A percentile compares a stretch with the other conserved stretches of the same genome.
Evolutionary conservation across 2,329 filamentous ascomycete genomes (phyloP).

Genomic region (Fusarium fracticaudum): DNA sequence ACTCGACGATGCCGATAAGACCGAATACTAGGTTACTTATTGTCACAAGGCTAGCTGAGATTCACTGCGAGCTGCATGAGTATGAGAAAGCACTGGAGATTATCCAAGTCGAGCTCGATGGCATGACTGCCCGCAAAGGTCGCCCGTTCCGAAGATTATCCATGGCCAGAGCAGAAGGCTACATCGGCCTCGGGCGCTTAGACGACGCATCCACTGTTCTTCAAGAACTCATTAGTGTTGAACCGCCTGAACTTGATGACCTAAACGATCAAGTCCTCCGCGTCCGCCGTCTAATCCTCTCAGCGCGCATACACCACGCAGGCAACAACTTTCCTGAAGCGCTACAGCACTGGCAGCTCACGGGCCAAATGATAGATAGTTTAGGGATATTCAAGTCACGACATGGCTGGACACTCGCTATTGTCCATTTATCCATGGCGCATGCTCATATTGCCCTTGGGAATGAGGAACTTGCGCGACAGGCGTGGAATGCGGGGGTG

Average conservation of each 20-base stretch:
- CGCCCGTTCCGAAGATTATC: slow-evolving; percentile 40
- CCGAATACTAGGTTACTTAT: slow-evolving; percentile 41
- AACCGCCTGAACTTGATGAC: slow-evolving; percentile 42
- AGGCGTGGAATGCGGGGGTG: slow-evolving; percentile 40
- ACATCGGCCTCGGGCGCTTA: slow-evolving; percentile 34
- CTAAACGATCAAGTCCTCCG: slow-evolving; percentile 46
- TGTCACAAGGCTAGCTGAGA: slow-evolving; percentile 42
- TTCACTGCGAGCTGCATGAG: slow-evolving; percentile 44
- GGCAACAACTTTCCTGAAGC: slow-evolving; percentile 21
- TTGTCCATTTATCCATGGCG: slow-evolving; percentile 44
- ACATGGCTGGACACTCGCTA: slow-evolving; percentile 39
- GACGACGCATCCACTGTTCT: slow-evolving; percentile 26
- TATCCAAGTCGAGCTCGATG: slow-evolving; percentile 36
- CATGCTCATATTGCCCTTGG: slow-evolving; percentile 42
- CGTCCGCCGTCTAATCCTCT: slow-evolving; percentile 43
- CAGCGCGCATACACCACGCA: slow-evolving; percentile 39
- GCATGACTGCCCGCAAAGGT: slow-evolving; percentile 19
- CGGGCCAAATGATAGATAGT: slow-evolving; percentile 28
- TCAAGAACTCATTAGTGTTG: slow-evolving; percentile 5
- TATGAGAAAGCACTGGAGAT: slow-evolving; percentile 34
- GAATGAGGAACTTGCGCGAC: slow-evolving; percentile 7
- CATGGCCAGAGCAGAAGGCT: slow-evolving; percentile 40
- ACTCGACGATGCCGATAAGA: slow-evolving; percentile 39
- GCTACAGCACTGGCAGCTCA: slow-evolving; percentile 31
- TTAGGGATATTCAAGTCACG: slow-evolving; percentile 37